Evolutionary conservation across 441 rosid species (phyloP).

Genomic region (Pelargonium citronellum): DNA sequence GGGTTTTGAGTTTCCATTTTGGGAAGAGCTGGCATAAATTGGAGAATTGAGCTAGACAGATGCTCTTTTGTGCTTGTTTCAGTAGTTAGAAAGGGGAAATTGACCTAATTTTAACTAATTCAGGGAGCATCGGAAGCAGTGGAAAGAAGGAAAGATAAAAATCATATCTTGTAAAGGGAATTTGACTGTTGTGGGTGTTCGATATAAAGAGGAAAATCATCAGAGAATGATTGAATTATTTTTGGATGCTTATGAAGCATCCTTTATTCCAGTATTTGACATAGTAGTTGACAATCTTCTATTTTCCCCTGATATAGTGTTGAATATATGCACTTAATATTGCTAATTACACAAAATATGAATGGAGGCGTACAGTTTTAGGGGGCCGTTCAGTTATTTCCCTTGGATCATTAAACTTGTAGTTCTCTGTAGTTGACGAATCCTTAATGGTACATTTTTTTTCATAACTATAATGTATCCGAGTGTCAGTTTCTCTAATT

Average conservation of each 20-base stretch:
- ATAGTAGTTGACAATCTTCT: background rate
- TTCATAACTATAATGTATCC: background rate
- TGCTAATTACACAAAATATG: background rate
- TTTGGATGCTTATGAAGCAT: background rate
- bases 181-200: background rate
- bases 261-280: background rate
- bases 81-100: background rate
- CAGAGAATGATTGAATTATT: background rate
- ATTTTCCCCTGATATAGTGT: background rate
- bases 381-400: background rate
- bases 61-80: background rate
- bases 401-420: background rate
- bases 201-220: background rate
- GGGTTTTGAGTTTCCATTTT: no score
- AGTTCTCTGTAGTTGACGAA: conserved; percentile 1
- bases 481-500: background rate
- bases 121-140: background rate
- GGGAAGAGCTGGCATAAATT: background rate
- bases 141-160: background rate
- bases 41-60: background rate
- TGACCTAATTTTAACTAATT: background rate
- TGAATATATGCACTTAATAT: background rate
- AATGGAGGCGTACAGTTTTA: background rate
- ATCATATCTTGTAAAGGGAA: background rate
- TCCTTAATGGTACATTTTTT: background rate